Base-by-base conservation (phyloP, 2,329 filamentous ascomycete species). In the Aspergillus brunneoviolaceus region DNA sequence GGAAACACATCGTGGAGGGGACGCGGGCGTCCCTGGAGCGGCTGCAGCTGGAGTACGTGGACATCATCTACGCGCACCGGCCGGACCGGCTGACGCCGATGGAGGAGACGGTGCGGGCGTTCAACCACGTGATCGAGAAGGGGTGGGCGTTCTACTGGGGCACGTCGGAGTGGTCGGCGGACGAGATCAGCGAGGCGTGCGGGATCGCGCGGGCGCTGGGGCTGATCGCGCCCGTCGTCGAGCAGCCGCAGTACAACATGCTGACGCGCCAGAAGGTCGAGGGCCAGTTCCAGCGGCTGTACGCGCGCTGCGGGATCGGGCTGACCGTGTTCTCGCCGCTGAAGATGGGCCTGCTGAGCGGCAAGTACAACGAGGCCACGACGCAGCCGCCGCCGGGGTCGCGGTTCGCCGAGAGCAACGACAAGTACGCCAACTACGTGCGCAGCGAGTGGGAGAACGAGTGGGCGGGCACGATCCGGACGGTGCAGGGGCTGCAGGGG, bases 91-190 rank as follows among this genome's bases (percentile, higher is more conserved):
- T 74, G 49, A 90, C 87, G 0, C 88, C 88, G 0, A 90, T 90
- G 76, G 87, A 90, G 73, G 88, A 90, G 78, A 87, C 83, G 0
- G 87, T 91, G 45, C 84, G 87, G 49, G 87, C 87, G 45, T 90
- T 91, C 78, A 90, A 90, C 79, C 80, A 89, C 73, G 76, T 91
- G 42, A 90, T 91, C 72, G 81, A 87, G 70, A 81, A 81, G 0
- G 89, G 88, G 58, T 86, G 89, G 76, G 85, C 85, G 2, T 85
- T 91, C 64, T 89, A 90, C 79, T 89, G 87, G 87, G 87, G 86
- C 53, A 89, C 87, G 0, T 88, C 85, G 1, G 86, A 89, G 73
- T 90, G 87, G 87, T 82, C 80, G 63, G 84, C 87, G 42, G 84
- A 86, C 59, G 87, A 90, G 75, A 89, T 90, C 67, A 82, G 82